Evolutionary conservation across 2,329 filamentous ascomycete genomes (phyloP).

Genomic region (Colletotrichum tropicale): DNA sequence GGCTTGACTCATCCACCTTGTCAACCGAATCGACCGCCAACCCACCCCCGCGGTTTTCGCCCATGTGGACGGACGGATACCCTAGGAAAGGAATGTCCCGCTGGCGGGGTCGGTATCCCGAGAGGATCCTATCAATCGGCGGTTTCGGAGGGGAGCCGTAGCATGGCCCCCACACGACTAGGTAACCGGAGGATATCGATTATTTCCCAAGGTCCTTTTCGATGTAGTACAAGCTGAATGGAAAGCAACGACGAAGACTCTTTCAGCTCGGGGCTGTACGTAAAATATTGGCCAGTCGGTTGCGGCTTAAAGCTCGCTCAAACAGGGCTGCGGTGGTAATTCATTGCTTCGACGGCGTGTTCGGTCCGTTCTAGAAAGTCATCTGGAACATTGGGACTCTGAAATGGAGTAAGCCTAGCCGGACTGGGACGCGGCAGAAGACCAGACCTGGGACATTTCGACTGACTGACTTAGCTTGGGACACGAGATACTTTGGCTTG

Average conservation of each 20-base stretch:
- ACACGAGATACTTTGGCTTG: neutral
- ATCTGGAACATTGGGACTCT: constrained; percentile 3
- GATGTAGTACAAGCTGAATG: neutral
- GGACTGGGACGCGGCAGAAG: neutral
- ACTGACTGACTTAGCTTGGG: neutral
- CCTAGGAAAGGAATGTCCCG: neutral
- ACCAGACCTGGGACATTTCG: neutral
- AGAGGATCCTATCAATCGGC: neutral
- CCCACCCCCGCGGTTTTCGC: constrained; percentile 10
- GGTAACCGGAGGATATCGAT: neutral
- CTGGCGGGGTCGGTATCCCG: neutral
- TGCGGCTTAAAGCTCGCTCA: neutral
- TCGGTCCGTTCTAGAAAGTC: constrained; percentile 12
- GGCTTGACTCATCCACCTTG: constrained; percentile 8
- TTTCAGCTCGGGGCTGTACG: neutral
- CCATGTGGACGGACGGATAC: neutral
- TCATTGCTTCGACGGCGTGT: neutral
- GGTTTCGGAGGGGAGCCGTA: constrained; percentile 6
- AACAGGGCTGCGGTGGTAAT: neutral
- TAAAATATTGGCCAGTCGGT: neutral
- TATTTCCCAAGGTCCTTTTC: neutral
- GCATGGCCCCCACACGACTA: neutral
- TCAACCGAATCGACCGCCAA: neutral
- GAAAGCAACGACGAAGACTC: neutral
- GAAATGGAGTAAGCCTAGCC: constrained; percentile 6